Conservation (phyloP, 192 early-diverging fungal species). For the Phycomyces nitens region DNA sequence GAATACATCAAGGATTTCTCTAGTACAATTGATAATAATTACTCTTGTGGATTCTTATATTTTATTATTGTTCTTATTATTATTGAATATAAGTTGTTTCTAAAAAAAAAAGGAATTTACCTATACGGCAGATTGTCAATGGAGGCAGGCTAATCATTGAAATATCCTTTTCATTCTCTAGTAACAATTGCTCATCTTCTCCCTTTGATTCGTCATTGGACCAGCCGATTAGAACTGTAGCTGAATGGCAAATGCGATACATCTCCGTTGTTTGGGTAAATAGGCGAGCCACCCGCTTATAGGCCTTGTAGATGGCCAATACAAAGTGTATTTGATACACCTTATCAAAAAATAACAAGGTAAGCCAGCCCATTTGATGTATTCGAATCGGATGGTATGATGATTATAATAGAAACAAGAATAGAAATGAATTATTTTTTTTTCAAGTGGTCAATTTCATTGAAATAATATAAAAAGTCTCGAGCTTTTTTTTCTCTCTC, state of each 20-base stretch:
- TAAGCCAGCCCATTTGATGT: slow-evolving; percentile 44
- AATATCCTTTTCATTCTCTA: neutral
- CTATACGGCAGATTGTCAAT: neutral
- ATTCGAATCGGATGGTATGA: too few relatives aligned
- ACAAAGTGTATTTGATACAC: slow-evolving; percentile 49
- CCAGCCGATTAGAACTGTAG: neutral
- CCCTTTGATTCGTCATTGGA: neutral
- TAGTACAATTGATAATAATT: neutral
- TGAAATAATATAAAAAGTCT: too few relatives aligned
- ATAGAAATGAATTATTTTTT: too few relatives aligned
- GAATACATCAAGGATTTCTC: slow-evolving; percentile 52
- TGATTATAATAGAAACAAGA: too few relatives aligned
- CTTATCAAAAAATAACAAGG: slow-evolving; percentile 44
- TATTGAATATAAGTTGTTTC: too few relatives aligned
- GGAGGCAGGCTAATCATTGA: neutral
- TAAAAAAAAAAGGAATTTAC: too few relatives aligned
- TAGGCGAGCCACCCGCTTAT: slow-evolving; percentile 49
- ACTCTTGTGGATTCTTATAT: neutral
- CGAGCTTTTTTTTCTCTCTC: too few relatives aligned
- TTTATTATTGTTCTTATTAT: neutral
- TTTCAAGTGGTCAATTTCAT: too few relatives aligned
- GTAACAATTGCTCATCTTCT: neutral
- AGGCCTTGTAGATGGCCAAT: slow-evolving; percentile 48
- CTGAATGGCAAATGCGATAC: slow-evolving; percentile 44
- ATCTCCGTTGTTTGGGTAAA: slow-evolving; percentile 62